These are phyloP conservation scores for Phytophthora hibernalis DNA, from an alignment of 352 stramenopile genomes.

Conservation along the genomic window DNA sequence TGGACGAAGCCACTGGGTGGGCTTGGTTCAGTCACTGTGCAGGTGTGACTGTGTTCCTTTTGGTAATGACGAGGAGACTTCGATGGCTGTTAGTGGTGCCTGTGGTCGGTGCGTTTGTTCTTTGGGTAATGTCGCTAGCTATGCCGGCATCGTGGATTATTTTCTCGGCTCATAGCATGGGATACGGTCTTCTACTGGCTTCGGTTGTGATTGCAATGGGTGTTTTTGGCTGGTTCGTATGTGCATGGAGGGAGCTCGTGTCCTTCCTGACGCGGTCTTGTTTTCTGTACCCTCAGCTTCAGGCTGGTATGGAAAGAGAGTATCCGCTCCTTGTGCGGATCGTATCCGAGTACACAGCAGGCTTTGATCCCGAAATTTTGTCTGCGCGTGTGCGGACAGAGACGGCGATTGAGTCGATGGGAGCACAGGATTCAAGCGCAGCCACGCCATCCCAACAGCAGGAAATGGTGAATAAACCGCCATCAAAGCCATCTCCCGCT, in stretches of 20 bases:
- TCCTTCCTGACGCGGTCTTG: slow-evolving; percentile 83
- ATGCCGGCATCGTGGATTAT: slow-evolving; percentile 87
- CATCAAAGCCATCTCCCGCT: not conserved
- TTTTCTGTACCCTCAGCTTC: slow-evolving; percentile 84
- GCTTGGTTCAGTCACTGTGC: slow-evolving; percentile 89
- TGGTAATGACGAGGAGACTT: slow-evolving; percentile 77
- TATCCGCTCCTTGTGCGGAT: slow-evolving; percentile 85
- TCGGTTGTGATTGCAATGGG: slow-evolving; percentile 83
- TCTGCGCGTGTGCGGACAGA: slow-evolving; percentile 39
- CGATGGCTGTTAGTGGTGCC: slow-evolving; percentile 81
- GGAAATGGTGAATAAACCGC: not conserved
- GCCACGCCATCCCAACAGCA: slow-evolving; percentile 1
- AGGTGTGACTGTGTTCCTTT: slow-evolving; percentile 77
- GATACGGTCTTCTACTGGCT: slow-evolving; percentile 74
- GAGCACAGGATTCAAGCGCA: slow-evolving; percentile 15
- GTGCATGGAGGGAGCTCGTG: slow-evolving; percentile 79
- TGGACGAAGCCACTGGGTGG: slow-evolving; percentile 86
- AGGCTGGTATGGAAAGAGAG: slow-evolving; percentile 74
- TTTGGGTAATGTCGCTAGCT: slow-evolving; percentile 82
- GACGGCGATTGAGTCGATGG: slow-evolving; percentile 32
- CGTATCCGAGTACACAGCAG: slow-evolving; percentile 83
- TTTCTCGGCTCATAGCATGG: slow-evolving; percentile 80
- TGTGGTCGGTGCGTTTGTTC: slow-evolving; percentile 61
- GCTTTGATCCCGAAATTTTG: slow-evolving; percentile 81
- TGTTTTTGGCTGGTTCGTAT: slow-evolving; percentile 84